These are phyloP conservation scores for Kurtzmaniella natalensis DNA, from an alignment of 1,139 yeast genomes.

Conservation along the genomic window DNA sequence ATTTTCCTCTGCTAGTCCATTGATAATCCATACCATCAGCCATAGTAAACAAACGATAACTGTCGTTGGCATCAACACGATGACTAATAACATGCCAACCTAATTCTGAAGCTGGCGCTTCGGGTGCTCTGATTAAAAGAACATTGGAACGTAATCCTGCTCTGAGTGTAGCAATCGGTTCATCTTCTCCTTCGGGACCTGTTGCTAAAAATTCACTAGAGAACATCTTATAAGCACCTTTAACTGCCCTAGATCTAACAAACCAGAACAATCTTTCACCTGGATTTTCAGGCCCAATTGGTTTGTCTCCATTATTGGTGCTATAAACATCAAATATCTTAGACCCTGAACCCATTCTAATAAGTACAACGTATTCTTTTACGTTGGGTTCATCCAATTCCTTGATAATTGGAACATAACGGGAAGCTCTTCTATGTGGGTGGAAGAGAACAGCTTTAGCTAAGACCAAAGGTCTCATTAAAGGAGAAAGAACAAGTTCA, in stretches of 20 bases:
- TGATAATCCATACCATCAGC: slow-evolving; percentile 58
- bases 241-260: slow-evolving; percentile 57
- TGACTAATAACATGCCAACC: slow-evolving; percentile 65
- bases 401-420: slow-evolving; percentile 51
- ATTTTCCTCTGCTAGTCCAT: slow-evolving; percentile 59
- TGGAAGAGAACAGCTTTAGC: slow-evolving; percentile 52
- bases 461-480: slow-evolving; percentile 55
- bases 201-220: slow-evolving; percentile 34
- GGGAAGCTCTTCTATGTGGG: slow-evolving; percentile 55
- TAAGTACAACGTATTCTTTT: slow-evolving; percentile 43
- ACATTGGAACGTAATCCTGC: slow-evolving; percentile 61
- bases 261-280: slow-evolving; percentile 45
- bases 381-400: slow-evolving; percentile 34
- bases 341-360: slow-evolving; percentile 56
- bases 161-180: slow-evolving; percentile 54
- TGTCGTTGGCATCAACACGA: slow-evolving; percentile 57
- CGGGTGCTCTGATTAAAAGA: slow-evolving; percentile 45
- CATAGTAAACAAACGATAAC: slow-evolving; percentile 54
- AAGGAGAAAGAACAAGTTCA: slow-evolving; percentile 52
- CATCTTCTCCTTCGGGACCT: slow-evolving; percentile 45
- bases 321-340: slow-evolving; percentile 54
- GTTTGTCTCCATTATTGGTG: slow-evolving; percentile 29
- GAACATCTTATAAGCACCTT: slow-evolving; percentile 59
- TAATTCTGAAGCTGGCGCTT: slow-evolving; percentile 46
- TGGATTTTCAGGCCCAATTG: slow-evolving; percentile 35